phyloP scores from a whole-genome alignment of 352 stramenopile genomes.

The Pythium angustatum region DNA sequence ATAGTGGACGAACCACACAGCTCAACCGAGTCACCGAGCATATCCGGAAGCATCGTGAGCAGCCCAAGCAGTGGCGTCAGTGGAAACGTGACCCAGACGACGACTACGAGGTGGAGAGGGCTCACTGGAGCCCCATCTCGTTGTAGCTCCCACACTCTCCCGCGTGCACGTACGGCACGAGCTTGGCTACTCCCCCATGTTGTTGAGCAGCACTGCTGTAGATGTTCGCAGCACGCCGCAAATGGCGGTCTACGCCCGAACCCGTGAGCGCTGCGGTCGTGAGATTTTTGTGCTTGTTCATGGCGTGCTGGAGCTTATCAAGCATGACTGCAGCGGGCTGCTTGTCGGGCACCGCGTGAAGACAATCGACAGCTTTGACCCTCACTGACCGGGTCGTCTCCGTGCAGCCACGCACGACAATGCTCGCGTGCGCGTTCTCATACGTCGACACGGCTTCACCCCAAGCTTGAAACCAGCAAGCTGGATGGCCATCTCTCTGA shows the following conservation, averaged over 20 bases:
- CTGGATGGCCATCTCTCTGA: constrained; percentile 94
- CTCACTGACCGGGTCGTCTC: constrained; percentile 84
- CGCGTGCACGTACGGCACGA: too few species aligned
- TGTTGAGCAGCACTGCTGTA: too few species aligned
- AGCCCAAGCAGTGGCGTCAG: too few species aligned
- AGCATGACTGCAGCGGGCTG: constrained; percentile 40
- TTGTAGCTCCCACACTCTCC: too few species aligned
- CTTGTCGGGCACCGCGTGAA: constrained; percentile 49
- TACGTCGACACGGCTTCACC: constrained; percentile 90
- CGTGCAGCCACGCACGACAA: constrained; percentile 92
- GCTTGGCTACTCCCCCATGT: too few species aligned
- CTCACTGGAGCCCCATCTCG: too few species aligned
- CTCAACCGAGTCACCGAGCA: too few species aligned
- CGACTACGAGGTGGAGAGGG: too few species aligned
- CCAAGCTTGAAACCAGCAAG: constrained; percentile 89
- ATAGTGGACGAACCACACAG: too few species aligned
- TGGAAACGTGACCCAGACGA: too few species aligned
- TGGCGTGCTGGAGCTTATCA: constrained; percentile 75
- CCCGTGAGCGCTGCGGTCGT: constrained; percentile 68
- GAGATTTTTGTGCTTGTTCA: constrained; percentile 84
- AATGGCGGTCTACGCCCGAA: constrained; percentile 86
- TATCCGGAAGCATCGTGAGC: too few species aligned
- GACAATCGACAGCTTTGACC: constrained; percentile 73
- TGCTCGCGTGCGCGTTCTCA: constrained; percentile 93
- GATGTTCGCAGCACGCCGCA: too few species aligned